Base-by-base conservation (phyloP, 2,329 filamentous ascomycete genomes). In the Alternaria incomplexa region DNA sequence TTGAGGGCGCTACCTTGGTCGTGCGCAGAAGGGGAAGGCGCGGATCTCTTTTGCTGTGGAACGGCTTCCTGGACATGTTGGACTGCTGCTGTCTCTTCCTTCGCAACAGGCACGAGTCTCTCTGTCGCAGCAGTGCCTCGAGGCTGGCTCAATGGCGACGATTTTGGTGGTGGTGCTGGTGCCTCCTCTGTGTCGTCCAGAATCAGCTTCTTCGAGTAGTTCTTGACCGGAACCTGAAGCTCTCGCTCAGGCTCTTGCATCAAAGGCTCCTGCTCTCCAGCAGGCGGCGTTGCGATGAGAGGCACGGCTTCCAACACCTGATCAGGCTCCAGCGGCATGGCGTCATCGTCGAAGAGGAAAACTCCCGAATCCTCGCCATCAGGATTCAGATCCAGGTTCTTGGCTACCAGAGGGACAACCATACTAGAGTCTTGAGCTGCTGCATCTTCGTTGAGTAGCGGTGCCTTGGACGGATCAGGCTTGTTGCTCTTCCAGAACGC, bases 401-500 rank as follows among this genome's bases (percentile, higher is more conserved):
- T 64, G 8, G 51, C 36, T 28, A 47, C 25, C 1, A 47, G 25
- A 3, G 53, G 58, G 15, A 26, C 22, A 3, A 61, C 56, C 4
- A 23, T 44, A 10, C 51, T 60, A 12, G 48, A 4, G 3, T 63
- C 54, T 17, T 53, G 25, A 10, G 56, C 48, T 7, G 61, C 50
- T 3, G 54, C 52, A 57, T 62, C 53, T 22, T 62, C 61, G 10
- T 26, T 64, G 4, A 64, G 56, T 1, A 65, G 54, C 2, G 63
- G 60, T 28, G 57, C 40, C 28, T 55, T 62, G 4, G 60, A 26
- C 25, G 65, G 62, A n/a, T 69, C 64, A 9, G 20, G 15, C 52
- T 67, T 71, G 20, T 63, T 36, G 52, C 45, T 65, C 48, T 68
- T 71, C 70, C 69, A 70, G 40, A 71, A 73, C 30, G 69, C 54